Percentiles rank a stretch among this genome's conserved stretches.
phyloP scores from a whole-genome alignment of 2,329 filamentous ascomycete genomes.

The Fusarium oxysporum region DNA sequence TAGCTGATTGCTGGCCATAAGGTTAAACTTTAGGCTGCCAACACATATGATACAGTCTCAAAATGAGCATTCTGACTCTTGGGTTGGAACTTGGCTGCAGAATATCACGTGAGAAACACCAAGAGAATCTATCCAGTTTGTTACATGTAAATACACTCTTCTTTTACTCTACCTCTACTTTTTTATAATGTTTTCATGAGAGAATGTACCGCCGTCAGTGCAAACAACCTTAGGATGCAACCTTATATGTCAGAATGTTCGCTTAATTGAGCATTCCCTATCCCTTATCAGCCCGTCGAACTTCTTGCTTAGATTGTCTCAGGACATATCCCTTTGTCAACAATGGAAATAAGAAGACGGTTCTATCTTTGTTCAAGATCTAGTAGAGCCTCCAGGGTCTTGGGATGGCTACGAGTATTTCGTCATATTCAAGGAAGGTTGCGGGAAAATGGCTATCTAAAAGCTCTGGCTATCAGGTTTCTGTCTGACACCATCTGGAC shows the following conservation, averaged over 20 bases:
- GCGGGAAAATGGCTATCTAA: fast-evolving
- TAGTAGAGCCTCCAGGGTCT: neutral
- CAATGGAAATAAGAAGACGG: fast-evolving
- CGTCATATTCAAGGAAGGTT: neutral
- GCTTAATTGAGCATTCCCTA: neutral
- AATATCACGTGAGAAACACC: fast-evolving
- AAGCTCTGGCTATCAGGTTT: fast-evolving
- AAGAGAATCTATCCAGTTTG: neutral
- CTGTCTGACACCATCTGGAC: fast-evolving
- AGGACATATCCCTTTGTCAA: fast-evolving
- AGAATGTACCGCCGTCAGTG: fast-evolving
- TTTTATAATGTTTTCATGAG: neutral
- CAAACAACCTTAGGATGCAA: neutral
- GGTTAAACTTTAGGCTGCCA: too few species aligned
- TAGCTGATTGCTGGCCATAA: too few species aligned
- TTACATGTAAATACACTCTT: neutral
- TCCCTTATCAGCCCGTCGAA: fast-evolving
- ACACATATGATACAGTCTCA: too few species aligned
- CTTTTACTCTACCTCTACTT: fast-evolving
- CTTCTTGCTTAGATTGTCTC: neutral
- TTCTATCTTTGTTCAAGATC: fast-evolving
- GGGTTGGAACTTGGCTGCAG: neutral
- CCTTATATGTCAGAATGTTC: neutral
- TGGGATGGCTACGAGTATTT: neutral
- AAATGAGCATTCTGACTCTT: fast-evolving